These are phyloP conservation scores for Tolypocladium guangdongense DNA, from an alignment of 2,329 filamentous ascomycete species.

Conservation along the genomic window DNA sequence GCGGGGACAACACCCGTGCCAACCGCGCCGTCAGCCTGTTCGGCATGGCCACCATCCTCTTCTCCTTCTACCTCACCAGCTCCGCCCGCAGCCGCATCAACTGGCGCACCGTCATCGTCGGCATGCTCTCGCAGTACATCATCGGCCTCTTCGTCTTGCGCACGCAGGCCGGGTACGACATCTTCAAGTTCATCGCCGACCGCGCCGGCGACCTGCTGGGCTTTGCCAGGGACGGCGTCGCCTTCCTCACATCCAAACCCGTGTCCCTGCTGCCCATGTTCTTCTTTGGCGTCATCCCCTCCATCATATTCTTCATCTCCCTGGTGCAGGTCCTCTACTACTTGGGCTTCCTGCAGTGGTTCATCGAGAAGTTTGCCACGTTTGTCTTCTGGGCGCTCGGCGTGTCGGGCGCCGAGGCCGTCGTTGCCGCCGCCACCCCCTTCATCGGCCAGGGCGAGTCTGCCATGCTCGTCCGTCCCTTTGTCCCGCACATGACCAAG, in stretches of 20 bases:
- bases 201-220: conserved; percentile 64
- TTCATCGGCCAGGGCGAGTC: conserved; percentile 94
- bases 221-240: conserved; percentile 62
- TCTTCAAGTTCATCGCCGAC: conserved; percentile 78
- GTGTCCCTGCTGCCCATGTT: conserved; percentile 52
- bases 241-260: conserved; percentile 45
- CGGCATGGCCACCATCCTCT: conserved; percentile 62
- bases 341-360: conserved; percentile 76
- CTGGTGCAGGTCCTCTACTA: conserved; percentile 83
- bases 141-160: conserved; percentile 81
- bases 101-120: conserved; percentile 77
- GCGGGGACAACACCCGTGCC: conserved; percentile 62
- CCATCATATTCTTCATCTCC: conserved; percentile 93
- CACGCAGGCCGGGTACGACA: conserved; percentile 71
- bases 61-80: conserved; percentile 58
- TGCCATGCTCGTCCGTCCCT: conserved; percentile 82
- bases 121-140: conserved; percentile 81
- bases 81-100: conserved; percentile 51
- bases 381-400: conserved; percentile 88
- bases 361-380: conserved; percentile 72
- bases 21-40: conserved; percentile 76
- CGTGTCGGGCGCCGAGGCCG: conserved; percentile 85
- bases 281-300: conserved; percentile 68
- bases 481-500: conserved; percentile 73
- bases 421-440: conserved; percentile 83